Evolutionary conservation across 345 rosid species (phyloP).

Genomic region (Murraya paniculata): DNA sequence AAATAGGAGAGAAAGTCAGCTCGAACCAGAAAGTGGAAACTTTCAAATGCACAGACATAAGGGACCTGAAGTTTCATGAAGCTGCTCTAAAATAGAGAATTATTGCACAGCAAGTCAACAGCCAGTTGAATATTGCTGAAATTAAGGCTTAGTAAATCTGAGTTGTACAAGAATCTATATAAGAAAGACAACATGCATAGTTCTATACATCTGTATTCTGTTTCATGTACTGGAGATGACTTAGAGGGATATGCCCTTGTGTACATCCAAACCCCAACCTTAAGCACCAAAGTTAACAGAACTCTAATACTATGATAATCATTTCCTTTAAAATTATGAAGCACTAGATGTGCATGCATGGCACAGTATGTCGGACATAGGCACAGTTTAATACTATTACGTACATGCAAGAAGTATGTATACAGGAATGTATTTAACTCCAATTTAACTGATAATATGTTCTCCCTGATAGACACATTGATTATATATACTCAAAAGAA

Average conservation of each 20-base stretch:
- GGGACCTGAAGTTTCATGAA: neutral
- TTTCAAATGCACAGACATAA: neutral
- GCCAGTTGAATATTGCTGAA: neutral
- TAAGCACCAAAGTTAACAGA: neutral
- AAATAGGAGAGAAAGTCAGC: neutral
- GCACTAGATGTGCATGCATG: neutral
- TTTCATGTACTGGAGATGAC: neutral
- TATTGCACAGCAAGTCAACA: neutral
- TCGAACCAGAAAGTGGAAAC: neutral
- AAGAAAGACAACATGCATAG: neutral
- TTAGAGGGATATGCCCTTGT: neutral
- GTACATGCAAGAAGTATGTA: neutral
- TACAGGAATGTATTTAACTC: neutral
- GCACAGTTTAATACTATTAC: neutral
- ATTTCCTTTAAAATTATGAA: neutral
- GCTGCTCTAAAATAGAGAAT: neutral
- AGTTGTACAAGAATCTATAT: neutral
- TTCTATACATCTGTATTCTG: constrained; percentile 4
- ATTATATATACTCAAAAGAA: neutral
- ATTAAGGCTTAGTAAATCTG: neutral
- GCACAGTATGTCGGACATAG: neutral
- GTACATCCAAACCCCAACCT: neutral
- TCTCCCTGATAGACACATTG: neutral
- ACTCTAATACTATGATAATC: neutral
- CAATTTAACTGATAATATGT: neutral